These are phyloP conservation scores for Colletotrichum sp. DNA, from an alignment of 2,329 filamentous ascomycete species.

Conservation along the genomic window DNA sequence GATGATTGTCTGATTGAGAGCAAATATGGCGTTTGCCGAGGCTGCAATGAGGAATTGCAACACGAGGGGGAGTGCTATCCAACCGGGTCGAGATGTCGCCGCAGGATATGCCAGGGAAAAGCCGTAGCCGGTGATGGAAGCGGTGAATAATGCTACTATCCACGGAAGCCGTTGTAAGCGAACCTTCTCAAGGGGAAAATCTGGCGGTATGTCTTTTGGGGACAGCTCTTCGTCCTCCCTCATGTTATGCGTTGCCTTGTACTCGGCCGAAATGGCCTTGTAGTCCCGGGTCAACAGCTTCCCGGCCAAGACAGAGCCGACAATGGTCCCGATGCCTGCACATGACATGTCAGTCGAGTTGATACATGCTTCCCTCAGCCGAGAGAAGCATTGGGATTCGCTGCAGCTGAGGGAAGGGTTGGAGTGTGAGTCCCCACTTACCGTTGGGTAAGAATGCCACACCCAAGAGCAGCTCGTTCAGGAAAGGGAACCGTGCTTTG, in stretches of 20 bases:
- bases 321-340: conserved; percentile 41
- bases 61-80: conserved; percentile 29
- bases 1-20: conserved; percentile 37
- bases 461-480: conserved; percentile 29
- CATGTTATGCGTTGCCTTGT: conserved; percentile 19
- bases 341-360: background rate
- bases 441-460: conserved; percentile 32
- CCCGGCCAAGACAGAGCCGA: conserved; percentile 44
- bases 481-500: conserved; percentile 27
- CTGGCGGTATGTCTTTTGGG: conserved; percentile 28
- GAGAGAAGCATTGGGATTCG: background rate
- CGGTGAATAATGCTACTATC: conserved; percentile 30
- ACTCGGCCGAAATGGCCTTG: conserved; percentile 25
- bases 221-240: conserved; percentile 30
- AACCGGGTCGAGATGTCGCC: conserved; percentile 22
- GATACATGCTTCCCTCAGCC: background rate
- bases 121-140: conserved; percentile 43
- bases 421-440: background rate
- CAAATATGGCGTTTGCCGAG: conserved; percentile 40
- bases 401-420: background rate
- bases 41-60: conserved; percentile 40
- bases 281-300: conserved; percentile 44
- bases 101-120: conserved; percentile 29
- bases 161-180: conserved; percentile 44
- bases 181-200: conserved; percentile 49